A percentile compares a stretch with the other conserved stretches of the same genome.
Conservation (phyloP, 768 basidiomycete genomes). For the Termitomyces sp. region DNA sequence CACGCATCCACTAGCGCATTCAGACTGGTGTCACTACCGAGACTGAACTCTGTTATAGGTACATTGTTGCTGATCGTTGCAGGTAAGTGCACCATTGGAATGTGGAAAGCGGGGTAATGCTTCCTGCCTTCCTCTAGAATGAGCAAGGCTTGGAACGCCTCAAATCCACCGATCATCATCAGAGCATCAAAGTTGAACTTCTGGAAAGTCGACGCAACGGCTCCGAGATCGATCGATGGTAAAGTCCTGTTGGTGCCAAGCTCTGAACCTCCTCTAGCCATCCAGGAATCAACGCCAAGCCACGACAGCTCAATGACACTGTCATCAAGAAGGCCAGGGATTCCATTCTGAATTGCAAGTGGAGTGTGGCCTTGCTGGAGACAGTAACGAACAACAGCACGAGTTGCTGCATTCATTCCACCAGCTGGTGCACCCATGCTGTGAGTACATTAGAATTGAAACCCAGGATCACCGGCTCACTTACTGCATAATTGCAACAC, state of each 20-base stretch:
- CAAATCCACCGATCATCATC: conserved; percentile 93
- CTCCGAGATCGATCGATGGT: conserved; percentile 84
- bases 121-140: conserved; percentile 78
- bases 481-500: conserved; percentile 82
- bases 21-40: conserved; percentile 94
- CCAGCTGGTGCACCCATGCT: conserved; percentile 97
- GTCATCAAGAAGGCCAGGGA: conserved; percentile 91
- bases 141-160: conserved; percentile 80
- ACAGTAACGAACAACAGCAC: conserved; percentile 92
- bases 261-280: conserved; percentile 93
- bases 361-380: conserved; percentile 88
- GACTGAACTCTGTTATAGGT: conserved; percentile 92
- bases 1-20: conserved; percentile 97
- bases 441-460: conserved; percentile 1
- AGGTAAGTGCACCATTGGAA: conserved; percentile 94
- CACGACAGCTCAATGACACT: conserved; percentile 83
- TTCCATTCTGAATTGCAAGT: conserved; percentile 91
- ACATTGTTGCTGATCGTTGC: conserved; percentile 99
- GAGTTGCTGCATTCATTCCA: conserved; percentile 98
- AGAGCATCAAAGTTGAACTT: conserved; percentile 74
- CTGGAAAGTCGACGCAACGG: conserved; percentile 89
- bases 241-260: conserved; percentile 93
- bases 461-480: conserved; percentile 20
- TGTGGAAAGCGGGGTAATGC: conserved; percentile 87
- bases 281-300: conserved; percentile 98